Percentiles rank a stretch among this genome's conserved stretches.
Conservation (phyloP, 192 early-diverging fungal genomes). For the Coemansia aciculifera region DNA sequence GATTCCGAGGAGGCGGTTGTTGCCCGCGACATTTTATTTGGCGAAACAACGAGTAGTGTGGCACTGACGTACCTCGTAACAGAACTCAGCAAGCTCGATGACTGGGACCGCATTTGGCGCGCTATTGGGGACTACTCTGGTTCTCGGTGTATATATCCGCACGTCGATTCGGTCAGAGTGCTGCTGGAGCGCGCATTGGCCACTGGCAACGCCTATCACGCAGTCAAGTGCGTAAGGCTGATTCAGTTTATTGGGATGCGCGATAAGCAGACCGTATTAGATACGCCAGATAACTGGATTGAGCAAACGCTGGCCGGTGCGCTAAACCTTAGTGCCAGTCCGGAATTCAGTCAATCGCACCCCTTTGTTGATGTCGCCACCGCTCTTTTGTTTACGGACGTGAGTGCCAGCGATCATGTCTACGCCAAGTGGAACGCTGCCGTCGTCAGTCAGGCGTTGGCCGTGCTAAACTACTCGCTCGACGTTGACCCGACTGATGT, state of each 20-base stretch:
- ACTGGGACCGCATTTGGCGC: conserved; percentile 40
- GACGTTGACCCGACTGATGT: neutral
- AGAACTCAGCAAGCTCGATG: conserved; percentile 11
- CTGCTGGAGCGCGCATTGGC: conserved; percentile 21
- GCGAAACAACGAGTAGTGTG: neutral
- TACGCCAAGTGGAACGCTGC: conserved; percentile 1
- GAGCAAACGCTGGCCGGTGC: neutral
- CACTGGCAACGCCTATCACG: conserved; percentile 16
- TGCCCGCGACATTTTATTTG: conserved; percentile 17
- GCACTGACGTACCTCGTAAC: conserved; percentile 7
- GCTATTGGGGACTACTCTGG: conserved; percentile 5
- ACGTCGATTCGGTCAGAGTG: neutral
- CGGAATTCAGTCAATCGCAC: neutral
- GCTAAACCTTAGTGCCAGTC: neutral
- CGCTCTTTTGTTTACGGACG: neutral
- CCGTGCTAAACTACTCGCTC: neutral
- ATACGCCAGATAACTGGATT: conserved; percentile 8
- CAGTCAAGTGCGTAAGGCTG: conserved; percentile 16
- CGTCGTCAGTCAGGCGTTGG: neutral
- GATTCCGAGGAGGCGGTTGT: neutral
- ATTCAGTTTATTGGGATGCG: neutral
- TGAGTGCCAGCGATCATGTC: conserved; percentile 3
- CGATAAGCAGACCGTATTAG: neutral
- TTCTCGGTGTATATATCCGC: neutral
- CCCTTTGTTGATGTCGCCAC: conserved; percentile 8